Evolutionary conservation across 805 yeast species (phyloP), one percentile per base, ranked within the genome.

Genomic region (Wickerhamomyces chaumierensis): DNA sequence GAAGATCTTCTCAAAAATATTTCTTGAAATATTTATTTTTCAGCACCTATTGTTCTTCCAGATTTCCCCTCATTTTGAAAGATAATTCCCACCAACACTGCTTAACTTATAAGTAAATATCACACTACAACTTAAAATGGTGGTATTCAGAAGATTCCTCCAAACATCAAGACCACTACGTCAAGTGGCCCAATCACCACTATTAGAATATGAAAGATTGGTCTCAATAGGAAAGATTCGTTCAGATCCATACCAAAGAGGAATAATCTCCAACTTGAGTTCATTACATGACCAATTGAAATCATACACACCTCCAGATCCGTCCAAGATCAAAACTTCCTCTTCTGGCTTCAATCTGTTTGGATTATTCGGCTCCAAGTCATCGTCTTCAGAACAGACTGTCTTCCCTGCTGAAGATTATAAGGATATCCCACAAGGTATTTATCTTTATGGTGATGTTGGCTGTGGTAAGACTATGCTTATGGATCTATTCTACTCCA

Each of bases 401-500:
- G 31, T 18, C 14, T 29, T 25, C 8, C 4, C 33, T 9, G 15
- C 6, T 9, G 36, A 33, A 8, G 58, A 52, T 33, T 65, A 60
- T 21, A 58, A 58, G 16, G 50, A 49, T 3, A 66, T 78, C 13
- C 95, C 92, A 2, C 66, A 71, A 47, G 98, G 98, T 4, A 81
- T 92, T 7, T 92, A 92, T 53, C 66, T 92, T 23, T 92, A 84
- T 59, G 98, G 98, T 18, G 97, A 92, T 58, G 98, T 92, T 33
- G 98, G 98, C 2, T 88, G 97, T 60, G 98, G 98, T 4, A 90
- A 92, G 56, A 92, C 98, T 7, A 90, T 92, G 96, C 66, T 92
- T 43, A 90, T 92, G 97, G 97, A 92, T 59, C 66, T 92, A 47
- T 92, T 92, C 52, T 92, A 88, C 60, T 66, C 74, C 17, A 85